Percentiles rank a stretch among this genome's conserved stretches.
These are phyloP conservation scores for Fusarium succisae DNA, from an alignment of 2,329 filamentous ascomycete genomes.

Conservation along the genomic window DNA sequence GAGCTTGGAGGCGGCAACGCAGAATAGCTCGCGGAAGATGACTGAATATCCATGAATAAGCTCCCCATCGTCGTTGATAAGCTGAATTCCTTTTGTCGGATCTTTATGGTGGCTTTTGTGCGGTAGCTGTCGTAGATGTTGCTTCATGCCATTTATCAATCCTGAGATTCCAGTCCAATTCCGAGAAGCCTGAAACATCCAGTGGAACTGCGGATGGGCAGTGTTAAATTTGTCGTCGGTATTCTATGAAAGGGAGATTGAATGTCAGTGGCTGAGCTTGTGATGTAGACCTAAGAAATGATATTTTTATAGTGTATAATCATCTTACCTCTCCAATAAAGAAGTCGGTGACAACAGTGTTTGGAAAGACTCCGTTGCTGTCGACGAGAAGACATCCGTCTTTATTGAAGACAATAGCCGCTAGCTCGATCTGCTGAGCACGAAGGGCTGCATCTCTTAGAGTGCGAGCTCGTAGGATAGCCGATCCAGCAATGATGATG, in stretches of 20 bases:
- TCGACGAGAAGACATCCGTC: constrained; percentile 76
- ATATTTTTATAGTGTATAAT: neutral
- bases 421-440: constrained; percentile 68
- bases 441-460: constrained; percentile 64
- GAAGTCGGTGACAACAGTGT: constrained; percentile 79
- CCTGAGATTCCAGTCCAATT: constrained; percentile 77
- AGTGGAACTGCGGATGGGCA: constrained; percentile 82
- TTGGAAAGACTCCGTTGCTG: constrained; percentile 73
- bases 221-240: constrained; percentile 78
- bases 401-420: constrained; percentile 72
- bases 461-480: constrained; percentile 63
- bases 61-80: constrained; percentile 63
- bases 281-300: neutral
- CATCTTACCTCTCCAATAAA: constrained; percentile 70
- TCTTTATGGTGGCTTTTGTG: constrained; percentile 31
- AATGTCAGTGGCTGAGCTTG: neutral
- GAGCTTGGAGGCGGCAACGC: constrained; percentile 77
- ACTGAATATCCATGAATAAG: constrained; percentile 75
- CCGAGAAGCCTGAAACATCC: constrained; percentile 84
- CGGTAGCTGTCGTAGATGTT: constrained; percentile 67
- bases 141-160: constrained; percentile 76
- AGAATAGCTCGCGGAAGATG: constrained; percentile 85
- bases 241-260: constrained; percentile 28
- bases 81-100: constrained; percentile 47
- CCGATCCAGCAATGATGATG: constrained; percentile 64